Conservation (phyloP, 495 filamentous ascomycete species). For the Trichodelitschia bisporula region DNA sequence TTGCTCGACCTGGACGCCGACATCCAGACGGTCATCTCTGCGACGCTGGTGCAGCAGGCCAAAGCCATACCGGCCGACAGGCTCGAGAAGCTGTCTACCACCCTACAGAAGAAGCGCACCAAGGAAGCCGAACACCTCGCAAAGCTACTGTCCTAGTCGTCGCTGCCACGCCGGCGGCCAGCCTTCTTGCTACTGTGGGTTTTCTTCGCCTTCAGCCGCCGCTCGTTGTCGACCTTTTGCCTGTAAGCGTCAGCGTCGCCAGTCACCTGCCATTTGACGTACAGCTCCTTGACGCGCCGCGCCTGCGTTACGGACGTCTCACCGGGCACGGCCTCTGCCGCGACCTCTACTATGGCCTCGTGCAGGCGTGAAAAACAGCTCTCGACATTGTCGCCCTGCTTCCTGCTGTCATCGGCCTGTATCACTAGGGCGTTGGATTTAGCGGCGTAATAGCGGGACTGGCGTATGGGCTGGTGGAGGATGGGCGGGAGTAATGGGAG, state of each 20-base stretch:
- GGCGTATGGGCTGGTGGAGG: slow-evolving; percentile 34
- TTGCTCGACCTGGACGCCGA: no score
- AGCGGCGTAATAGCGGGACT: slow-evolving; percentile 44
- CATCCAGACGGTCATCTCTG: no score
- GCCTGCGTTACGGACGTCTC: slow-evolving; percentile 35
- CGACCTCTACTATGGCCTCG: slow-evolving; percentile 28
- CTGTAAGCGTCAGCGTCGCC: no score
- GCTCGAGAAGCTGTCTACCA: no score
- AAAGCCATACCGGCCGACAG: no score
- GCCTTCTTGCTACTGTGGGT: slow-evolving; percentile 57
- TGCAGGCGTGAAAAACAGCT: slow-evolving; percentile 38
- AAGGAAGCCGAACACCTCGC: neutral
- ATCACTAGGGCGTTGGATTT: slow-evolving; percentile 38
- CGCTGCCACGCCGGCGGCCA: slow-evolving; percentile 26
- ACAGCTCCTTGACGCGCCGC: slow-evolving; percentile 38
- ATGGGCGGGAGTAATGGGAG: slow-evolving; percentile 38
- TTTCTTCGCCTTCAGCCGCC: slow-evolving; percentile 53
- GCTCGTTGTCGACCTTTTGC: slow-evolving; percentile 43
- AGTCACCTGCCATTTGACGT: slow-evolving; percentile 12
- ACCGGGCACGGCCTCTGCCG: slow-evolving; percentile 29
- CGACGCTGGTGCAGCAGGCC: no score
- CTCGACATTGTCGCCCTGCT: slow-evolving; percentile 37
- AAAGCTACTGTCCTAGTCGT: slow-evolving; percentile 5
- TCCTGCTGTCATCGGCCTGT: slow-evolving; percentile 40
- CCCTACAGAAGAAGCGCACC: neutral